A percentile compares a stretch with the other conserved stretches of the same genome.
Evolutionary conservation across 768 basidiomycete genomes (phyloP).

Genomic region (Tylopilus sp.): DNA sequence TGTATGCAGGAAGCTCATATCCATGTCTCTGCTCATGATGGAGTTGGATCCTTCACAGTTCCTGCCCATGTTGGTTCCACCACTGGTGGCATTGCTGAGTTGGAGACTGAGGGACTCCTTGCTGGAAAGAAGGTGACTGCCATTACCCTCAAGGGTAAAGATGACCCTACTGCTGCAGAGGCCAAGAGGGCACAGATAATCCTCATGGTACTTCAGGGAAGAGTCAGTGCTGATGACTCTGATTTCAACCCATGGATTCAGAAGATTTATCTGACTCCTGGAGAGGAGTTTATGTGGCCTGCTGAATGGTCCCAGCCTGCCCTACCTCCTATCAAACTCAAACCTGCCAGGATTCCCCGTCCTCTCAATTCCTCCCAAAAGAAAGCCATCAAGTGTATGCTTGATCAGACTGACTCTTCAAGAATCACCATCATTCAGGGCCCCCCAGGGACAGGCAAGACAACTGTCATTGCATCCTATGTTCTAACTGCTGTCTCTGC

Average conservation of each 20-base stretch:
- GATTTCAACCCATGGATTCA: conserved; percentile 37
- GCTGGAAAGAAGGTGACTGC: conserved; percentile 30
- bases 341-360: conserved; percentile 14
- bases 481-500: conserved; percentile 44
- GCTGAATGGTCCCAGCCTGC: conserved; percentile 27
- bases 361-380: conserved; percentile 41
- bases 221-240: conserved; percentile 19
- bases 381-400: conserved; percentile 37
- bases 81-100: conserved; percentile 13
- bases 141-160: conserved; percentile 52
- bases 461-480: conserved; percentile 66
- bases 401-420: conserved; percentile 31
- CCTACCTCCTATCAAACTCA: conserved; percentile 15
- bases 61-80: conserved; percentile 17
- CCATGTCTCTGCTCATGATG: conserved; percentile 18
- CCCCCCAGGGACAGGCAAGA: conserved; percentile 72
- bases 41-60: conserved; percentile 23
- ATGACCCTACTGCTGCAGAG: conserved; percentile 59
- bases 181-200: conserved; percentile 33
- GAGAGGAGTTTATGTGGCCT: conserved; percentile 36
- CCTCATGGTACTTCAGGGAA: conserved; percentile 36
- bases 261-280: conserved; percentile 32
- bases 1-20: conserved; percentile 17
- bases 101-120: conserved; percentile 25
- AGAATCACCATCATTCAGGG: conserved; percentile 42